These are phyloP conservation scores for Chloris gayana DNA, from an alignment of 176 grass and related monocot species.

Conservation along the genomic window DNA sequence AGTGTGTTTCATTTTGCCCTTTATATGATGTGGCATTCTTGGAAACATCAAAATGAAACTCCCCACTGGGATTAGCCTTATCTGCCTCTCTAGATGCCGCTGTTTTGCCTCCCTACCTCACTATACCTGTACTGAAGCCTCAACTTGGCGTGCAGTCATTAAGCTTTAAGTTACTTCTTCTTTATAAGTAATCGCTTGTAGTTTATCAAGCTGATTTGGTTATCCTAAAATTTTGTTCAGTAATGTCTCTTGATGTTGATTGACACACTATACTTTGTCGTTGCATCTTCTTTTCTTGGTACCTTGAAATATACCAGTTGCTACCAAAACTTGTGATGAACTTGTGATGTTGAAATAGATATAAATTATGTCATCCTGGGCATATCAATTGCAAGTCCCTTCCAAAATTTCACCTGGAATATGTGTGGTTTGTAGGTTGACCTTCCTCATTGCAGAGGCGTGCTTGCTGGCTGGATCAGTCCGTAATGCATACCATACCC, in stretches of 20 bases:
- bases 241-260: neutral
- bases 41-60: too few relatives aligned
- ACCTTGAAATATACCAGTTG: neutral
- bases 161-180: too few relatives aligned
- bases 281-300: neutral
- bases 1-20: too few relatives aligned
- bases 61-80: too few relatives aligned
- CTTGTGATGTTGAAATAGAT: neutral
- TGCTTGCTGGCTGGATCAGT: slow-evolving; percentile 84
- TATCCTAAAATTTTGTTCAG: slow-evolving; percentile 3
- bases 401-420: neutral
- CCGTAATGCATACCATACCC: slow-evolving; percentile 87
- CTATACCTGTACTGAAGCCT: neutral
- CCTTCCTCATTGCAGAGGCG: slow-evolving; percentile 72
- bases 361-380: neutral
- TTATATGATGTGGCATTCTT: too few relatives aligned
- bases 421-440: slow-evolving; percentile 54
- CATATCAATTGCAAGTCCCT: slow-evolving; percentile 5
- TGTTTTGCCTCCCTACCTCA: neutral
- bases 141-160: neutral
- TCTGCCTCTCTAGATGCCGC: neutral
- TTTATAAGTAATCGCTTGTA: neutral
- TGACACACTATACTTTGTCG: neutral
- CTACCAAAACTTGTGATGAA: neutral
- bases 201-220: neutral